Evolutionary conservation across 2,329 filamentous ascomycete genomes (phyloP).

Genomic region (Colletotrichum australisinense): DNA sequence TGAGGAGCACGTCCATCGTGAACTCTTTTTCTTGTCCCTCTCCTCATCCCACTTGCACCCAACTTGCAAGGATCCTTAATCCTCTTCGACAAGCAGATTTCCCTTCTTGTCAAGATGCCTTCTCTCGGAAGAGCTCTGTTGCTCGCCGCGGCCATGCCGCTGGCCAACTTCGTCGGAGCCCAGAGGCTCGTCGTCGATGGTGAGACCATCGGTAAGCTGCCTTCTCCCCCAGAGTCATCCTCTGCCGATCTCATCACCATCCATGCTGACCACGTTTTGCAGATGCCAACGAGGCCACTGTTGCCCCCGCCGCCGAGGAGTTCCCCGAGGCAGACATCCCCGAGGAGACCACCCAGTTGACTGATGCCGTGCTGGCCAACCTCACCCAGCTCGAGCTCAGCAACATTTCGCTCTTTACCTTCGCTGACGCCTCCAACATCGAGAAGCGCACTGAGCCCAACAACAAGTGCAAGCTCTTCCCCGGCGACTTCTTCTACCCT

Average conservation of each 20-base stretch:
- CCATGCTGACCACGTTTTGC: not conserved
- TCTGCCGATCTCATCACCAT: not conserved
- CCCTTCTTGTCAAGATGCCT: slow-evolving; percentile 27
- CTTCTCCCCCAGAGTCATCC: not conserved
- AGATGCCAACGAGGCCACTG: slow-evolving; percentile 35
- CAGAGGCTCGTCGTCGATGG: slow-evolving; percentile 41
- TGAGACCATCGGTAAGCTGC: slow-evolving; percentile 36
- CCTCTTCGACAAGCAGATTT: slow-evolving; percentile 1
- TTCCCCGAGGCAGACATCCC: slow-evolving; percentile 24
- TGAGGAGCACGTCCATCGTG: not conserved
- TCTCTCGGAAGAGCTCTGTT: slow-evolving; percentile 17
- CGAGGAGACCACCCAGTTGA: slow-evolving; percentile 45
- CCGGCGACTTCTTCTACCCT: slow-evolving; percentile 44
- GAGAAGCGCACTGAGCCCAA: slow-evolving; percentile 36
- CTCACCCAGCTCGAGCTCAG: slow-evolving; percentile 44
- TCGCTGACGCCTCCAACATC: slow-evolving; percentile 37
- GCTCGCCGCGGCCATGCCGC: slow-evolving; percentile 19
- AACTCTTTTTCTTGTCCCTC: not conserved
- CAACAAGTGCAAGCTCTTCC: slow-evolving; percentile 47
- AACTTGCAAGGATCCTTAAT: slow-evolving; percentile 4
- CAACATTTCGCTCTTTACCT: slow-evolving; percentile 47
- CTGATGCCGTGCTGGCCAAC: slow-evolving; percentile 46
- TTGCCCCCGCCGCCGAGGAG: slow-evolving; percentile 38
- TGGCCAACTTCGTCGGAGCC: slow-evolving; percentile 30
- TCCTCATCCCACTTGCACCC: slow-evolving; percentile 13